A percentile compares a stretch with the other conserved stretches of the same genome.
phyloP scores from a whole-genome alignment of 177 flowering plant genomes.

The Tripterygium wilfordii region DNA sequence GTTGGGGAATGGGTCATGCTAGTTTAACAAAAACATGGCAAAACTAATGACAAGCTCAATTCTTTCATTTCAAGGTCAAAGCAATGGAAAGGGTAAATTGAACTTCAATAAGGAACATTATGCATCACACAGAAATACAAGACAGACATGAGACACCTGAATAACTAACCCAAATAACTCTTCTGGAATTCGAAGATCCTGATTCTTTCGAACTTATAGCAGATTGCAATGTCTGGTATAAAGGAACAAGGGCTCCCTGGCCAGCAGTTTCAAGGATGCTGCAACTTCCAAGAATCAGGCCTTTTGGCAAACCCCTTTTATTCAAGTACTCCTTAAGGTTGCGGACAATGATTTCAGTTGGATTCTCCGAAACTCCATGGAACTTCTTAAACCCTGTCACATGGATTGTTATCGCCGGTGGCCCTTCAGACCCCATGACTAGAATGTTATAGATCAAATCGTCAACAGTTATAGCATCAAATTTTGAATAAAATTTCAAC shows the following conservation, averaged over 20 bases:
- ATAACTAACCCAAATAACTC: slow-evolving; percentile 63
- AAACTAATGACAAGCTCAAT: no score
- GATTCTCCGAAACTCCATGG: slow-evolving; percentile 92
- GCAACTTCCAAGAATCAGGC: slow-evolving; percentile 71
- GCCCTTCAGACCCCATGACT: slow-evolving; percentile 94
- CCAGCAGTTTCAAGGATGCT: slow-evolving; percentile 86
- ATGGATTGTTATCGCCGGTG: slow-evolving; percentile 63
- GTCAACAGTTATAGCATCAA: slow-evolving; percentile 11
- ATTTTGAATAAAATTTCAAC: slow-evolving; percentile 4
- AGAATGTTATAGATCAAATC: slow-evolving; percentile 10
- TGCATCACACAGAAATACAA: neutral
- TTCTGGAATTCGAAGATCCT: slow-evolving; percentile 31
- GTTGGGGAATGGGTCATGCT: no score
- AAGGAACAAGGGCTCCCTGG: slow-evolving; percentile 55
- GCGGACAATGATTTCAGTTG: slow-evolving; percentile 82
- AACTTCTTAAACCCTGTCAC: slow-evolving; percentile 94
- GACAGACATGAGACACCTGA: neutral
- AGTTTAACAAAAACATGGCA: no score
- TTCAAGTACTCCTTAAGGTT: slow-evolving; percentile 60
- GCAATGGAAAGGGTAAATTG: no score
- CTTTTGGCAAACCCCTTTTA: slow-evolving; percentile 75
- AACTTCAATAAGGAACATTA: neutral
- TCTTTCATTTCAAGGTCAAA: no score
- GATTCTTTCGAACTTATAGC: slow-evolving; percentile 29
- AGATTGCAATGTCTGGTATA: slow-evolving; percentile 61